Evolutionary conservation across 805 yeast genomes (phyloP).

Genomic region (Candida suzukii): DNA sequence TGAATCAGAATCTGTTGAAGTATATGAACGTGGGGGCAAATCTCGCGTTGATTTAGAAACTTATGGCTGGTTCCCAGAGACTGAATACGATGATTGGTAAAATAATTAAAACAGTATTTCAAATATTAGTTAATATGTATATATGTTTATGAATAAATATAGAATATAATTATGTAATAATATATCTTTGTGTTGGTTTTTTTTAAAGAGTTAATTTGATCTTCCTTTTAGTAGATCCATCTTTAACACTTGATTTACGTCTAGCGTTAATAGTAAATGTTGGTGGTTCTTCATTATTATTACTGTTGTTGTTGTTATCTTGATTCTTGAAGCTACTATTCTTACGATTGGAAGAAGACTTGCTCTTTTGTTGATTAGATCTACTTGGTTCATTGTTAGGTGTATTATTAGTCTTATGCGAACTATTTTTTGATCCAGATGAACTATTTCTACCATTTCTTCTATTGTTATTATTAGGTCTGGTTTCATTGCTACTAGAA

Average conservation of each 20-base stretch:
- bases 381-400: neutral
- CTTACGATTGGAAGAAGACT: neutral
- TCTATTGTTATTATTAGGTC: neutral
- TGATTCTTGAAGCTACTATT: neutral
- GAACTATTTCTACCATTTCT: neutral
- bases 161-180: neutral
- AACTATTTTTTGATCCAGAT: neutral
- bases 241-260: constrained; percentile 1
- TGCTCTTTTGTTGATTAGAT: neutral
- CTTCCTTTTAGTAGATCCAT: neutral
- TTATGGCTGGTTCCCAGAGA: constrained; percentile 66
- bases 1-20: constrained; percentile 41
- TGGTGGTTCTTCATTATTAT: neutral
- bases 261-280: neutral
- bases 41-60: constrained; percentile 34
- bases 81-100: constrained; percentile 25
- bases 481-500: neutral
- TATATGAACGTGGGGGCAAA: constrained; percentile 20
- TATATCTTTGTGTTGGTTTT: too few relatives aligned
- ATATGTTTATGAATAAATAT: neutral
- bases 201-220: neutral
- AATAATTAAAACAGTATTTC: neutral
- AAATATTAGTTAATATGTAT: neutral
- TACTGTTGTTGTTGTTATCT: neutral
- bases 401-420: neutral